These are phyloP conservation scores for Gossypium davidsonii DNA, from an alignment of 441 rosid species.

Conservation along the genomic window DNA sequence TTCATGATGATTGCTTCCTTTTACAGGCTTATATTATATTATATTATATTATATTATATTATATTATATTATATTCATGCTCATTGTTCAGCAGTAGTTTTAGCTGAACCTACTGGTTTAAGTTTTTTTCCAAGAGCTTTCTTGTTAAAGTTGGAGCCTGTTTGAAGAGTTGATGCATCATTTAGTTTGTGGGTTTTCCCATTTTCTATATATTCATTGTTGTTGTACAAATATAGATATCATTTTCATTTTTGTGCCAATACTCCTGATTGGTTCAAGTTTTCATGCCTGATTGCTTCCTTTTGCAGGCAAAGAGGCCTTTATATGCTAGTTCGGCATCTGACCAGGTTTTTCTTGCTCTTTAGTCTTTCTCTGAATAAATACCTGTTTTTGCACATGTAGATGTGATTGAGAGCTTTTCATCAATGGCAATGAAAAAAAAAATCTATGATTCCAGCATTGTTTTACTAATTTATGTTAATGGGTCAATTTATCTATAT, in stretches of 20 bases:
- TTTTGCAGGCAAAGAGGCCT: conserved; percentile 53
- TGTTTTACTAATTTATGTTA: not conserved
- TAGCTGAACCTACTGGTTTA: not conserved
- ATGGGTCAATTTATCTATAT: not conserved
- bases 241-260: not conserved
- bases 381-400: not conserved
- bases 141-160: not conserved
- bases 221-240: not conserved
- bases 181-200: not conserved
- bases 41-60: conserved; percentile 26
- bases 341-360: conserved; percentile 38
- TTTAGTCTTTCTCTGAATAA: not conserved
- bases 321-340: conserved; percentile 29
- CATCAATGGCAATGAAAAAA: not conserved
- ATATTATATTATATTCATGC: conserved; percentile 5
- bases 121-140: not conserved
- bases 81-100: not conserved
- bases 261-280: conserved; percentile 1
- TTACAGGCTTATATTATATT: conserved; percentile 57
- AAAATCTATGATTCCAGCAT: not conserved
- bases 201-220: not conserved
- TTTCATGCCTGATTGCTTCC: conserved; percentile 7
- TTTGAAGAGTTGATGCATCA: not conserved
- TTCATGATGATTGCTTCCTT: conserved; percentile 10
- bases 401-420: not conserved